Conservation (phyloP, 1,284 basidiomycete species). For the Mycena sp. region DNA sequence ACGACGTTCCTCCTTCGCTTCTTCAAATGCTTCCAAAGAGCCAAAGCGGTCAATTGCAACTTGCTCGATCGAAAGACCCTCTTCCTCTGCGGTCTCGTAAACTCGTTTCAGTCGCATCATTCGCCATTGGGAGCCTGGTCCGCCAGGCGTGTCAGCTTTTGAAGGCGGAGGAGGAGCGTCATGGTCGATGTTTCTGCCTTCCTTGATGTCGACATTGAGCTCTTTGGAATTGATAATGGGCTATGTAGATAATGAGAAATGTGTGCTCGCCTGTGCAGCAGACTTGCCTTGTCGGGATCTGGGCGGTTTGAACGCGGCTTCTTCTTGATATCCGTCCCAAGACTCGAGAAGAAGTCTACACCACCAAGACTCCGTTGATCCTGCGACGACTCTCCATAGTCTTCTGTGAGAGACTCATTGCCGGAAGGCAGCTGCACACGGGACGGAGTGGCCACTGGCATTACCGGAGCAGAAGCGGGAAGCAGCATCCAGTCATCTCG, state of each 20-base stretch:
- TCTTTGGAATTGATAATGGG: conserved; percentile 75
- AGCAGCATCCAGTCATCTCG: conserved; percentile 95
- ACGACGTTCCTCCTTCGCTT: conserved; percentile 86
- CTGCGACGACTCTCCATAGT: conserved; percentile 69
- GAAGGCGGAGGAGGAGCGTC: conserved; percentile 60
- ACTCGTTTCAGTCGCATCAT: conserved; percentile 96
- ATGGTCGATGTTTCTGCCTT: conserved; percentile 65
- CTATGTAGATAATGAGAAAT: conserved; percentile 46
- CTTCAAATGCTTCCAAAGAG: conserved; percentile 85
- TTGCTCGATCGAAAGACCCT: conserved; percentile 78
- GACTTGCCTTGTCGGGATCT: conserved; percentile 75
- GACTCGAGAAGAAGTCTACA: conserved; percentile 86
- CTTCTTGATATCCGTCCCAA: conserved; percentile 82
- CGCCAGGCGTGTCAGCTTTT: conserved; percentile 77
- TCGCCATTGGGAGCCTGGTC: conserved; percentile 94
- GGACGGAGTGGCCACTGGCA: conserved; percentile 16
- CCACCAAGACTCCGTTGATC: conserved; percentile 58
- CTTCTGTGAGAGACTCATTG: conserved; percentile 71
- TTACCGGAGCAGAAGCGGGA: conserved; percentile 45
- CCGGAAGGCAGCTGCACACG: conserved; percentile 36
- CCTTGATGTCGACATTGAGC: conserved; percentile 80
- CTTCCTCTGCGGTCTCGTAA: conserved; percentile 91
- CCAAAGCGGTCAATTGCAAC: conserved; percentile 92
- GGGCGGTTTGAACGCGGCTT: conserved; percentile 71
- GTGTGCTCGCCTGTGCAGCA: background rate